These are phyloP conservation scores for Pleurotus citrinopileatus DNA, from an alignment of 768 basidiomycete genomes.

Conservation along the genomic window DNA sequence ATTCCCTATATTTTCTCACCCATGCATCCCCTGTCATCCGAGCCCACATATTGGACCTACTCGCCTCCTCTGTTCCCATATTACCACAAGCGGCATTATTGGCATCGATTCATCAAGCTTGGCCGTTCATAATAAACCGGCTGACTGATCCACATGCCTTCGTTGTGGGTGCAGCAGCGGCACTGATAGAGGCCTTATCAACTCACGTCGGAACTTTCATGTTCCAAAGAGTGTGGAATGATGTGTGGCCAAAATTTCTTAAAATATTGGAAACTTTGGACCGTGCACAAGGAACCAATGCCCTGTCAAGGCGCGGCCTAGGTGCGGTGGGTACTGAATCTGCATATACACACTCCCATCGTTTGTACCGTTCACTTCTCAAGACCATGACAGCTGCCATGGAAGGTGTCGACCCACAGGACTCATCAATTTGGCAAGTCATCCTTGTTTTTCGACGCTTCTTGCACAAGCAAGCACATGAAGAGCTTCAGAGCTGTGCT, in stretches of 20 bases:
- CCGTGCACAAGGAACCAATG: slow-evolving; percentile 60
- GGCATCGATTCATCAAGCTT: slow-evolving; percentile 82
- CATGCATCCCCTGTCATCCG: slow-evolving; percentile 87
- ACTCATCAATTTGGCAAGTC: slow-evolving; percentile 79
- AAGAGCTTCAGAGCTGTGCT: slow-evolving; percentile 71
- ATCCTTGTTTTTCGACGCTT: slow-evolving; percentile 76
- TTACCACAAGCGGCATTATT: slow-evolving; percentile 72
- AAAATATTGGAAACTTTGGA: slow-evolving; percentile 58
- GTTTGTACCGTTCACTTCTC: slow-evolving; percentile 75
- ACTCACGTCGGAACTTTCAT: slow-evolving; percentile 80
- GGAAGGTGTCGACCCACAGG: slow-evolving; percentile 65
- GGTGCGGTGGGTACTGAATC: slow-evolving; percentile 60
- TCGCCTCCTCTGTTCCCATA: slow-evolving; percentile 73
- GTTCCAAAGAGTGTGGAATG: slow-evolving; percentile 82
- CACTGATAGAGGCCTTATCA: slow-evolving; percentile 70
- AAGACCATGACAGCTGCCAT: slow-evolving; percentile 69
- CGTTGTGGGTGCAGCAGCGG: slow-evolving; percentile 76
- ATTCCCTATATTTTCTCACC: slow-evolving; percentile 88
- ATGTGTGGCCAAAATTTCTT: slow-evolving; percentile 87
- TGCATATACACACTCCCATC: slow-evolving; percentile 78
- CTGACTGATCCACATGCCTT: slow-evolving; percentile 71
- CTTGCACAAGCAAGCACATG: slow-evolving; percentile 60
- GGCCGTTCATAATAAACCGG: slow-evolving; percentile 93
- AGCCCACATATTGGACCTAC: slow-evolving; percentile 72
- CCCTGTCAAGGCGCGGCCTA: slow-evolving; percentile 55